Percentiles rank a stretch among this genome's conserved stretches.
Evolutionary conservation across 2,329 filamentous ascomycete genomes (phyloP).

Genomic region (Bimuria novae-zelandiae): DNA sequence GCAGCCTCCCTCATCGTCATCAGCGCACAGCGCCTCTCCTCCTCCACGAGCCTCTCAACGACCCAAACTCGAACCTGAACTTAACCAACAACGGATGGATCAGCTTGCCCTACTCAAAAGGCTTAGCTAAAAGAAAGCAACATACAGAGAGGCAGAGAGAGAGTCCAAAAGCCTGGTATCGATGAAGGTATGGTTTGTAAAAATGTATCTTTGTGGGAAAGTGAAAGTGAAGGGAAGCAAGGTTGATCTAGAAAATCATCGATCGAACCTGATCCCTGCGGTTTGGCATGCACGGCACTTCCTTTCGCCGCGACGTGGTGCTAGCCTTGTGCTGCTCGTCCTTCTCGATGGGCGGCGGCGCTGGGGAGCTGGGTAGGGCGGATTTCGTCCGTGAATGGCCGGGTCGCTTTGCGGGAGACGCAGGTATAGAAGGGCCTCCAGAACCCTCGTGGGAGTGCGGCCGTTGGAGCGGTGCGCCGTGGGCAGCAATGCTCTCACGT

Average conservation of each 20-base stretch:
- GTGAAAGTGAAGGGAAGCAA: background rate
- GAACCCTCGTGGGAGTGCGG: constrained; percentile 37
- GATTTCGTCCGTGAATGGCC: constrained; percentile 40
- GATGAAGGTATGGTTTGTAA: constrained; percentile 27
- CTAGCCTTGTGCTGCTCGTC: constrained; percentile 24
- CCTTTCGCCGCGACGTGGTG: constrained; percentile 17
- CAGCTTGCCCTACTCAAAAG: constrained; percentile 28
- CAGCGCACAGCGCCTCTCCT: constrained; percentile 26
- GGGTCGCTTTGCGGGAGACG: constrained; percentile 34
- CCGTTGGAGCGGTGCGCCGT: constrained; percentile 26
- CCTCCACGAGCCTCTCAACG: constrained; percentile 9
- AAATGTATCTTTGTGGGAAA: constrained; percentile 14
- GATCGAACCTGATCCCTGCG: constrained; percentile 48
- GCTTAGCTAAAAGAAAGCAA: constrained; percentile 35
- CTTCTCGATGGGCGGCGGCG: constrained; percentile 42
- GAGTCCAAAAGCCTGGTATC: constrained; percentile 23
- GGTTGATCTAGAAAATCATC: constrained; percentile 41
- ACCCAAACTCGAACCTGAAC: constrained; percentile 30
- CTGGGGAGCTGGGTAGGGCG: constrained; percentile 31
- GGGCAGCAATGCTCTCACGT: constrained; percentile 21
- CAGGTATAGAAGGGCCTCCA: constrained; percentile 30
- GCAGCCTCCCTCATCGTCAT: background rate
- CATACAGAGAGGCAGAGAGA: too few relatives aligned
- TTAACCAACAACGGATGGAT: constrained; percentile 19
- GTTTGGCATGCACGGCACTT: constrained; percentile 17